These are phyloP conservation scores for Actinomortierella ambigua DNA, from an alignment of 371 early-diverging fungal genomes.

Conservation along the genomic window DNA sequence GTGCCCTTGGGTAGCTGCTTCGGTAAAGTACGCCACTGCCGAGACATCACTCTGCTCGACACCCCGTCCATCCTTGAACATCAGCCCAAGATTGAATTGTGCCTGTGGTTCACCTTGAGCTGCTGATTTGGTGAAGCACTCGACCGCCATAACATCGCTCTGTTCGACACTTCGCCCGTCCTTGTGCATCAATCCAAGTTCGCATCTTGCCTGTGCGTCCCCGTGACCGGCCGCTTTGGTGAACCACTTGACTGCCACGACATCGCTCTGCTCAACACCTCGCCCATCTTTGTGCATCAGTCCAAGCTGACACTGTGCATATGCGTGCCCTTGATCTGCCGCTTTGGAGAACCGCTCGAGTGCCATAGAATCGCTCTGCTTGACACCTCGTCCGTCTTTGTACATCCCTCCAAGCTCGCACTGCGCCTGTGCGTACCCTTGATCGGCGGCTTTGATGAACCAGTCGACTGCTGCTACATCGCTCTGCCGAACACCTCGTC, in stretches of 20 bases:
- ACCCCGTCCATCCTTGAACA: slow-evolving; percentile 80
- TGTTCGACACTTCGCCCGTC: slow-evolving; percentile 75
- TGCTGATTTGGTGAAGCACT: slow-evolving; percentile 82
- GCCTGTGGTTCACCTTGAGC: slow-evolving; percentile 85
- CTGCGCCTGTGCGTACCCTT: slow-evolving; percentile 75
- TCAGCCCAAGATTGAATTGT: slow-evolving; percentile 87
- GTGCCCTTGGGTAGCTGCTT: slow-evolving; percentile 49
- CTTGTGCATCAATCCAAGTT: slow-evolving; percentile 76
- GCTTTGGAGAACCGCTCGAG: slow-evolving; percentile 72
- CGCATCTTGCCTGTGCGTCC: slow-evolving; percentile 81
- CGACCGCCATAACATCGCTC: slow-evolving; percentile 59
- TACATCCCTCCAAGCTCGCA: slow-evolving; percentile 85
- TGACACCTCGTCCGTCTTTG: slow-evolving; percentile 82
- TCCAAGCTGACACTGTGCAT: slow-evolving; percentile 82
- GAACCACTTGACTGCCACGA: slow-evolving; percentile 76
- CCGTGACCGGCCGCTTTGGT: slow-evolving; percentile 65
- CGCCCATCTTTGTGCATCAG: slow-evolving; percentile 86
- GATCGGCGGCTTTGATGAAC: slow-evolving; percentile 81
- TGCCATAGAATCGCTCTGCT: slow-evolving; percentile 62
- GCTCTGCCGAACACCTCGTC: slow-evolving; percentile 75
- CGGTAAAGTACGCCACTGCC: slow-evolving; percentile 61
- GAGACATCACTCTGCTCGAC: slow-evolving; percentile 55
- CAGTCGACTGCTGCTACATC: slow-evolving; percentile 71
- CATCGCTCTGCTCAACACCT: slow-evolving; percentile 67
- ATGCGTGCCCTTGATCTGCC: slow-evolving; percentile 67